Base-by-base conservation (phyloP, 2,329 filamentous ascomycete species). In the Colletotrichum tabaci region DNA sequence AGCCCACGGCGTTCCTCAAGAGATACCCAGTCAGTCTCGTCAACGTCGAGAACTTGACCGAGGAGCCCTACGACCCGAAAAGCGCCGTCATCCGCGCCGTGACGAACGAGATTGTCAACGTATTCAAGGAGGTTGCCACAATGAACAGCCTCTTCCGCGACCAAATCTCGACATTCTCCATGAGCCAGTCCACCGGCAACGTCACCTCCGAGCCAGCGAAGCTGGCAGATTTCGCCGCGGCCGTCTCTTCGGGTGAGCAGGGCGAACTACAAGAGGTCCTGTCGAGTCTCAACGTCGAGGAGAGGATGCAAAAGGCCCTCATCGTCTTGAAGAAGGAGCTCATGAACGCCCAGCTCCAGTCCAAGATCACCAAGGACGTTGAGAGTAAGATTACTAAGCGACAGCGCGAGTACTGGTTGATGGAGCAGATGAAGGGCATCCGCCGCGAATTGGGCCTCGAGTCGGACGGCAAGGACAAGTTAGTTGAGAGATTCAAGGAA, bases 351-450 rank as follows among this genome's bases (percentile, higher is more conserved):
- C 94, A 98, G 80, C 86, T 99, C 40, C 96, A 98, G 81, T 96
- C 94, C 68, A 99, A 98, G 86, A 98, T 99, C 70, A 94, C 93
- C 70, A 98, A 98, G 84, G 96, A 99, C 79, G 97, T 99, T 21
- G 96, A 98, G 81, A 94, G 90, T 79, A 98, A 98, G 84, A 98
- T 99, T 65, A 95, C 95, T 77, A 98, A 99, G 84, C 92, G 96
- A 40, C 96, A 99, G 81, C 91, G 96, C 63, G 96, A 99, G 80
- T 99, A 98, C 84, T 98, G 95, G 94, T 86, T 99, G 57, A 97
- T 98, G 94, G 96, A 99, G 83, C 97, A 99, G 82, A 98, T 99
- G 95, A 98, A 98, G 86, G 96, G 95, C 35, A 99, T 99, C 79
- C 93, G 94, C 70, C 90, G 96, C 70, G 96, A 99, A 82, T 90